These are phyloP conservation scores for Cyclotella cryptica DNA, from an alignment of 108 stramenopile genomes.

Conservation along the genomic window DNA sequence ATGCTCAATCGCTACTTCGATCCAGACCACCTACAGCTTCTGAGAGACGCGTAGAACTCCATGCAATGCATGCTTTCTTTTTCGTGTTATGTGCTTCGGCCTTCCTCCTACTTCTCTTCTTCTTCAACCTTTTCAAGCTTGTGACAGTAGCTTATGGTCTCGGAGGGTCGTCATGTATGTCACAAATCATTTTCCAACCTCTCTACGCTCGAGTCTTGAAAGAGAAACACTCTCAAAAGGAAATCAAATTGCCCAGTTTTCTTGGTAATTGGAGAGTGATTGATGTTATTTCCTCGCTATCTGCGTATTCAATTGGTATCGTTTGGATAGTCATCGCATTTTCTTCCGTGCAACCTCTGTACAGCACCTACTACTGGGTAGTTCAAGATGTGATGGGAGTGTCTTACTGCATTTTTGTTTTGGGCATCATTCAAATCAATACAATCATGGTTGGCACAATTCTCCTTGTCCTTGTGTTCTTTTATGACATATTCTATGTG, in stretches of 20 bases:
- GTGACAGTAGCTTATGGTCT: constrained; percentile 87
- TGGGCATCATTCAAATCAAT: constrained; percentile 81
- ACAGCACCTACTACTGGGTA: constrained; percentile 82
- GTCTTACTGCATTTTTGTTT: constrained; percentile 87
- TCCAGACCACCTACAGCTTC: constrained; percentile 6
- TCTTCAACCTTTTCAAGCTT: constrained; percentile 81
- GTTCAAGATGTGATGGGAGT: constrained; percentile 89
- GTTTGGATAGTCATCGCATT: constrained; percentile 68
- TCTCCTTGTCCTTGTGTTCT: constrained; percentile 75
- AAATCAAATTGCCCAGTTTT: not conserved
- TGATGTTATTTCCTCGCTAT: constrained; percentile 51
- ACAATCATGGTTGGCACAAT: constrained; percentile 83
- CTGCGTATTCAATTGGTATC: constrained; percentile 54
- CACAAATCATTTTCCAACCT: constrained; percentile 64
- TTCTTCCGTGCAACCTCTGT: constrained; percentile 55
- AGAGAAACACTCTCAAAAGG: not conserved
- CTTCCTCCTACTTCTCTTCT: constrained; percentile 86
- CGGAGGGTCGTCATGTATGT: constrained; percentile 66
- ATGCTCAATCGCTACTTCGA: constrained; percentile 8
- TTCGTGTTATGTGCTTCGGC: constrained; percentile 83
- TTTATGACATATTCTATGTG: constrained; percentile 96
- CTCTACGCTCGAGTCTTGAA: constrained; percentile 21
- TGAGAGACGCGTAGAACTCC: constrained; percentile 71
- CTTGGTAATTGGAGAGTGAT: constrained; percentile 1
- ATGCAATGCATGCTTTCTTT: constrained; percentile 77